A percentile compares a stretch with the other conserved stretches of the same genome.
Conservation (phyloP, 1,139 yeast genomes). For the Hemisphaericaspora xylanilytica region DNA sequence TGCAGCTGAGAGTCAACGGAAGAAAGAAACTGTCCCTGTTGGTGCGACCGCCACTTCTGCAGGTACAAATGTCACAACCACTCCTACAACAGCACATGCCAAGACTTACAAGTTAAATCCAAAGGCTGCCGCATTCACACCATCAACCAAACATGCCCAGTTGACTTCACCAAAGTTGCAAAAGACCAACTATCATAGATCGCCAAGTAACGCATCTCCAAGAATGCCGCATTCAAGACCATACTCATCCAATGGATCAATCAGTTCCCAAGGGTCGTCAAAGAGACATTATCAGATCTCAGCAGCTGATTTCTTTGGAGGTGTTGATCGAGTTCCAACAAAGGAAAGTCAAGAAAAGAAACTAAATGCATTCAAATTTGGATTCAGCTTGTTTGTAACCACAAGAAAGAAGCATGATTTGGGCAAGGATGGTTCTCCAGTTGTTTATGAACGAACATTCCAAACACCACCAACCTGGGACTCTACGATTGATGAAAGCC, state of each 20-base stretch:
- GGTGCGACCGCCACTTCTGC: constrained; percentile 3
- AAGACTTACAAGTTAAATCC: constrained; percentile 69
- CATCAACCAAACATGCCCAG: constrained; percentile 35
- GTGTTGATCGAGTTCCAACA: constrained; percentile 46
- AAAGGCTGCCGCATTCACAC: constrained; percentile 69
- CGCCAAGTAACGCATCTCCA: constrained; percentile 37
- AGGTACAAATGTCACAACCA: background rate
- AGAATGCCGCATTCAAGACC: constrained; percentile 33
- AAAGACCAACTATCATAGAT: constrained; percentile 22
- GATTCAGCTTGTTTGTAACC: constrained; percentile 59
- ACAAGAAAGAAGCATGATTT: constrained; percentile 32
- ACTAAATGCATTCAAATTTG: constrained; percentile 35
- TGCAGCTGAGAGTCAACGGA: constrained; percentile 28
- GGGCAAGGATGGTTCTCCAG: constrained; percentile 23
- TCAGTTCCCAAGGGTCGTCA: constrained; percentile 18
- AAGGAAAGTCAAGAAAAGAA: constrained; percentile 39
- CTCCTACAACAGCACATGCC: constrained; percentile 24
- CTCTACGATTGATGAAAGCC: constrained; percentile 53
- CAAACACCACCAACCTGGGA: constrained; percentile 83
- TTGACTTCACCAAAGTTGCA: constrained; percentile 32
- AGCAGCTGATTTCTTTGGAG: constrained; percentile 51
- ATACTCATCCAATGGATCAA: constrained; percentile 22
- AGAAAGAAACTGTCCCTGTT: constrained; percentile 37
- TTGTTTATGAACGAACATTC: constrained; percentile 56
- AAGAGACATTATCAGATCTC: constrained; percentile 44